Percentiles rank a stretch among this genome's conserved stretches.
Evolutionary conservation across 805 yeast genomes (phyloP).

Genomic region (Ogataea sp.): DNA sequence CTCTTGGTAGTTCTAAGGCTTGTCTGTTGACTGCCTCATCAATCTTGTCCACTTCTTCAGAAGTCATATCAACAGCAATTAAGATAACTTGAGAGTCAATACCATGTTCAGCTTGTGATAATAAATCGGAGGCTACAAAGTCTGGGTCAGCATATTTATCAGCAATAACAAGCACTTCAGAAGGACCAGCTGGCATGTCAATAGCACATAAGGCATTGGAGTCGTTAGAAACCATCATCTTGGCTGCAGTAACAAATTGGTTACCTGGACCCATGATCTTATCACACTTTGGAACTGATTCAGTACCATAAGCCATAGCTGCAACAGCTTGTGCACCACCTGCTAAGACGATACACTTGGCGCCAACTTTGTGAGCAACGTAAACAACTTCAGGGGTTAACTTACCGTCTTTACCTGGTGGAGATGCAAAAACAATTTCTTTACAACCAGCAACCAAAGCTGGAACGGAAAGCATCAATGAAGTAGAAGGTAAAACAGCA

Average conservation of each 20-base stretch:
- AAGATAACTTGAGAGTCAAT: slow-evolving; percentile 95
- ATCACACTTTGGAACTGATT: slow-evolving; percentile 85
- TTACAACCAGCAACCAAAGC: slow-evolving; percentile 97
- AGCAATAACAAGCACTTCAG: slow-evolving; percentile 94
- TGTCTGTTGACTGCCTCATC: slow-evolving; percentile 81
- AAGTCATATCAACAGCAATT: slow-evolving; percentile 67
- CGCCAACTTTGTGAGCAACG: slow-evolving; percentile 95
- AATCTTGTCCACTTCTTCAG: slow-evolving; percentile 52
- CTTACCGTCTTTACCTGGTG: slow-evolving; percentile 89
- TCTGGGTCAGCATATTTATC: slow-evolving; percentile 86
- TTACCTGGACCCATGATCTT: slow-evolving; percentile 98
- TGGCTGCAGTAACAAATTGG: slow-evolving; percentile 98
- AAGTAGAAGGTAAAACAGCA: slow-evolving; percentile 95
- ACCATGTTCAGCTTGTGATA: slow-evolving; percentile 99
- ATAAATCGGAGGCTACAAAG: slow-evolving; percentile 91
- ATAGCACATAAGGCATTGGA: slow-evolving; percentile 91
- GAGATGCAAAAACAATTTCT: slow-evolving; percentile 88
- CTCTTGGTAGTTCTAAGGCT: slow-evolving; percentile 81
- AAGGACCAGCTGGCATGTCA: slow-evolving; percentile 99
- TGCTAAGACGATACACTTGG: slow-evolving; percentile 81
- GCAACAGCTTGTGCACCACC: slow-evolving; percentile 99
- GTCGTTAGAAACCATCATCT: slow-evolving; percentile 95
- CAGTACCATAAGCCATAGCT: slow-evolving; percentile 98
- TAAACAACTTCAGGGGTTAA: slow-evolving; percentile 96
- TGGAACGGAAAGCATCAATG: slow-evolving; percentile 97